Evolutionary conservation across 1,284 basidiomycete species (phyloP).

Genomic region (Ganoderma multipileum): DNA sequence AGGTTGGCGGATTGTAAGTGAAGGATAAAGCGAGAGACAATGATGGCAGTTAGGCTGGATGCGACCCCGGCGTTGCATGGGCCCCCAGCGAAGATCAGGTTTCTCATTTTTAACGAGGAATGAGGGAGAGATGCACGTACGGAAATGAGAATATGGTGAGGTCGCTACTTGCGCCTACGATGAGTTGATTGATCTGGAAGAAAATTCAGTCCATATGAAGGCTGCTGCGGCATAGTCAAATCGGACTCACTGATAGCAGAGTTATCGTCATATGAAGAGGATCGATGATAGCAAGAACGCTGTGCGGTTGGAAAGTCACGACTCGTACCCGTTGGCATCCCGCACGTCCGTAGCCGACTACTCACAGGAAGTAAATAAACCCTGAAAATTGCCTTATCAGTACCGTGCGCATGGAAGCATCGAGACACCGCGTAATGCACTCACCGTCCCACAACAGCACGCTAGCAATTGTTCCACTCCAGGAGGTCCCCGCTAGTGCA

Average conservation of each 20-base stretch:
- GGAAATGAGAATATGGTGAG: background rate
- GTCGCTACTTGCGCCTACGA: background rate
- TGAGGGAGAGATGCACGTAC: background rate
- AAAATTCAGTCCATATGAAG: background rate
- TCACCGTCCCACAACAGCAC: background rate
- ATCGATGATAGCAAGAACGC: no score
- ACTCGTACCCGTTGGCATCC: no score
- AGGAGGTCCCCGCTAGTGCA: no score
- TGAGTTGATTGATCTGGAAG: no score
- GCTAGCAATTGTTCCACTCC: background rate
- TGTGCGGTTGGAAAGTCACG: no score
- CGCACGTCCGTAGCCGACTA: no score
- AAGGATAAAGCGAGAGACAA: conserved; percentile 4
- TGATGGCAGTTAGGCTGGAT: background rate
- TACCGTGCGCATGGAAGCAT: background rate
- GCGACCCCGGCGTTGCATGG: background rate
- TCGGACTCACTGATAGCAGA: background rate
- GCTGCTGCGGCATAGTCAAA: no score
- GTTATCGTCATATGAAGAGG: background rate
- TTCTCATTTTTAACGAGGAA: background rate
- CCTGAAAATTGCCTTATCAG: background rate
- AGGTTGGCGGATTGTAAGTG: background rate
- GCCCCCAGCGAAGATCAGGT: background rate
- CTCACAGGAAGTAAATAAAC: conserved; percentile 1
- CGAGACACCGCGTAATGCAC: background rate